These are phyloP conservation scores for Leptographium lundbergii DNA, from an alignment of 2,329 filamentous ascomycete genomes.

Conservation along the genomic window DNA sequence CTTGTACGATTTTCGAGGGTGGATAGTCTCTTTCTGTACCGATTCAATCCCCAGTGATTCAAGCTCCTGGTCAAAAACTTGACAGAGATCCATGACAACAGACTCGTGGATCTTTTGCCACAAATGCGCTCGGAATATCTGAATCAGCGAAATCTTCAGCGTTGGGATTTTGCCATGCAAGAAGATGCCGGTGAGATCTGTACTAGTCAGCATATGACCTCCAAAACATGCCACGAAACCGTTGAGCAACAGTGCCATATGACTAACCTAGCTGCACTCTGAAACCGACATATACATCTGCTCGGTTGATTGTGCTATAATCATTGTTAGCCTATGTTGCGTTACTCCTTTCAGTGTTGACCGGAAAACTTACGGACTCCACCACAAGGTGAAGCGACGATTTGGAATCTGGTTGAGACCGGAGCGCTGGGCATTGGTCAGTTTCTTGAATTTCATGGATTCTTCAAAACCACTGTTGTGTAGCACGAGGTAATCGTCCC, in stretches of 20 bases:
- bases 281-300: slow-evolving; percentile 98
- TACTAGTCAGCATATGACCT: neutral
- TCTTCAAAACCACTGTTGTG: slow-evolving; percentile 43
- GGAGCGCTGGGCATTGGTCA: slow-evolving; percentile 82
- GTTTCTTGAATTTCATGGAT: slow-evolving; percentile 95
- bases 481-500: slow-evolving; percentile 33
- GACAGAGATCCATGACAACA: slow-evolving; percentile 96
- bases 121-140: slow-evolving; percentile 98
- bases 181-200: slow-evolving; percentile 93
- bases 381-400: slow-evolving; percentile 96
- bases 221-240: neutral
- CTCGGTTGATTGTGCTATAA: slow-evolving; percentile 64
- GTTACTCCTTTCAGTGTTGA: neutral
- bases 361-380: slow-evolving; percentile 43
- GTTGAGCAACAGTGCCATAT: neutral
- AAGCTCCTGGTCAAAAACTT: slow-evolving; percentile 95
- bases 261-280: slow-evolving; percentile 63
- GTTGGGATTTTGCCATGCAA: slow-evolving; percentile 98
- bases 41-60: slow-evolving; percentile 94
- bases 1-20: slow-evolving; percentile 98
- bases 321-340: slow-evolving; percentile 16
- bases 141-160: slow-evolving; percentile 92
- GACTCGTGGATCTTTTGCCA: slow-evolving; percentile 99
- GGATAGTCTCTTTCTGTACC: slow-evolving; percentile 97
- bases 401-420: slow-evolving; percentile 98